A percentile compares a stretch with the other conserved stretches of the same genome.
Conservation (phyloP, 2,329 filamentous ascomycete genomes). For the Neofusicoccum parvum region DNA sequence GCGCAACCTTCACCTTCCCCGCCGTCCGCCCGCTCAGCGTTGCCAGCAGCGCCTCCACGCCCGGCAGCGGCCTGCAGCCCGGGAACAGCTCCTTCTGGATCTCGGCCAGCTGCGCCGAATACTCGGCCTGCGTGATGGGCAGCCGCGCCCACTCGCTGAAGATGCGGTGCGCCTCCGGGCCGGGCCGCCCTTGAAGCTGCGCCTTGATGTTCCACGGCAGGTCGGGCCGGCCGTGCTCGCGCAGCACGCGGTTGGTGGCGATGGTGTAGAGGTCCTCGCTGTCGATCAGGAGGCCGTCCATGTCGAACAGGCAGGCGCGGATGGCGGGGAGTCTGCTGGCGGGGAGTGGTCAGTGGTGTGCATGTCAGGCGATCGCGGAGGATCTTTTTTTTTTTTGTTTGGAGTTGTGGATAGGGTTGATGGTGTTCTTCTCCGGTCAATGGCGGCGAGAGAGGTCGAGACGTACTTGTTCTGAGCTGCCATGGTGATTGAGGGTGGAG, state of each 20-base stretch:
- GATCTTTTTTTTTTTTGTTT: background rate
- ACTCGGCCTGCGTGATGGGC: conserved; percentile 73
- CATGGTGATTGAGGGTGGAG: background rate
- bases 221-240: conserved; percentile 69
- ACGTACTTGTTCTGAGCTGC: conserved; percentile 15
- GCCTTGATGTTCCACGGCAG: conserved; percentile 97
- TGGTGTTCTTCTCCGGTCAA: background rate
- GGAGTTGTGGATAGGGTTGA: background rate
- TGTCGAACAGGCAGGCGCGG: conserved; percentile 94
- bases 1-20: conserved; percentile 57
- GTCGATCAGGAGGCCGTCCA: conserved; percentile 95
- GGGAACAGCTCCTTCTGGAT: conserved; percentile 76
- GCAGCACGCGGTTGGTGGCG: conserved; percentile 80
- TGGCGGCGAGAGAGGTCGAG: background rate
- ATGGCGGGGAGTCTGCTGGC: conserved; percentile 44
- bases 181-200: conserved; percentile 71
- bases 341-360: background rate
- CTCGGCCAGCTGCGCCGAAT: conserved; percentile 58
- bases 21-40: conserved; percentile 48
- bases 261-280: conserved; percentile 88
- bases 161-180: conserved; percentile 61
- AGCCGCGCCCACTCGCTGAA: conserved; percentile 84
- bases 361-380: background rate
- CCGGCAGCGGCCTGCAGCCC: conserved; percentile 73
- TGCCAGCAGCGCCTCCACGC: conserved; percentile 69